phyloP scores from a whole-genome alignment of 306 rosid genomes.

The Casuarina cunninghamiana region DNA sequence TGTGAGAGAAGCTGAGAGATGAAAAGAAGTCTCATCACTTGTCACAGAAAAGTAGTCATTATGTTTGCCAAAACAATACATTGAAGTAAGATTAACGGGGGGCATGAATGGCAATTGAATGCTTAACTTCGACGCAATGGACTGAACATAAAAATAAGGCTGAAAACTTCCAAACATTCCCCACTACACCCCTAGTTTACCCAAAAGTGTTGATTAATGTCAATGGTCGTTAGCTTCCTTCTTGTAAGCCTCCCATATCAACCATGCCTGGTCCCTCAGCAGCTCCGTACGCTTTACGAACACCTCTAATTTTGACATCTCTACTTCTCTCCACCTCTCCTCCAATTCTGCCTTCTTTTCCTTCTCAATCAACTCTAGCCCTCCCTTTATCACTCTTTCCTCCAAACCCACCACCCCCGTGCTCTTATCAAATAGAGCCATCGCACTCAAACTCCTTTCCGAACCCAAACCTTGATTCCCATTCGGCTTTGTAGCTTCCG shows the following conservation, averaged over 20 bases:
- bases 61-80: not conserved
- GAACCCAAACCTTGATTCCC: conserved; percentile 24
- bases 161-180: not conserved
- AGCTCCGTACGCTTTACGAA: conserved; percentile 34
- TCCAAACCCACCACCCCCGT: conserved; percentile 23
- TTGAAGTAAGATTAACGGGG: not conserved
- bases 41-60: too few species aligned
- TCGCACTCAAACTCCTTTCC: conserved; percentile 16
- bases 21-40: too few species aligned
- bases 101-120: not conserved
- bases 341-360: conserved; percentile 49
- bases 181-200: conserved; percentile 5
- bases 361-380: conserved; percentile 37
- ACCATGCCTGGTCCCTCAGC: conserved; percentile 31
- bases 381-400: conserved; percentile 36
- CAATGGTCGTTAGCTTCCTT: conserved; percentile 29
- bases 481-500: conserved; percentile 20
- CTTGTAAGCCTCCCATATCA: conserved; percentile 44
- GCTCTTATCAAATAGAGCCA: conserved; percentile 28
- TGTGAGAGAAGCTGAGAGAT: too few species aligned
- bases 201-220: not conserved
- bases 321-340: conserved; percentile 49
- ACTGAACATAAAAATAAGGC: not conserved
- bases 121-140: not conserved
- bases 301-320: conserved; percentile 49